These are phyloP conservation scores for Nigrospora oryzae DNA, from an alignment of 2,329 filamentous ascomycete genomes.

Conservation along the genomic window DNA sequence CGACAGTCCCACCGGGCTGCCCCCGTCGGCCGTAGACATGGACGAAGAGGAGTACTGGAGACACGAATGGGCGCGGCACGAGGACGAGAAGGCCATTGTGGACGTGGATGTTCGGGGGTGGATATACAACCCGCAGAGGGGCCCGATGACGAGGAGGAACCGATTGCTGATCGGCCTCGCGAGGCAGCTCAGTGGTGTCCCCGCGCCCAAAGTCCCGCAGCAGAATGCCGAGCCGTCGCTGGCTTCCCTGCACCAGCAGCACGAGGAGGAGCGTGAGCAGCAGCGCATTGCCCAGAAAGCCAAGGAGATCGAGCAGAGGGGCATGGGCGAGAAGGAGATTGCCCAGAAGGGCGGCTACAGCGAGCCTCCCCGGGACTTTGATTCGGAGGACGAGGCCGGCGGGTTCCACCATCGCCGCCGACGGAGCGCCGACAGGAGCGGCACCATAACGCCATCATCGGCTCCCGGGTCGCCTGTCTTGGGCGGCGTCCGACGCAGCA, in stretches of 20 bases:
- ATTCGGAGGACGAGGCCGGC: slow-evolving; percentile 27
- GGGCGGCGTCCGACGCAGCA: slow-evolving; percentile 26
- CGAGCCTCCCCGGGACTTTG: slow-evolving; percentile 46
- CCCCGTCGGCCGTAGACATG: slow-evolving; percentile 30
- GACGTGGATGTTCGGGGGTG: slow-evolving; percentile 94
- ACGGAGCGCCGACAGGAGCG: not conserved
- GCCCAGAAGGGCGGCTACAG: slow-evolving; percentile 68
- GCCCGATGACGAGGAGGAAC: slow-evolving; percentile 80
- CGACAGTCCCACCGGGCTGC: slow-evolving; percentile 24
- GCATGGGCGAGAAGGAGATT: slow-evolving; percentile 61
- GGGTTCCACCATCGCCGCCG: slow-evolving; percentile 11
- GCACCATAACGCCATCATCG: slow-evolving; percentile 17
- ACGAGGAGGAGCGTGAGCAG: slow-evolving; percentile 44
- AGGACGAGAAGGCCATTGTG: slow-evolving; percentile 77
- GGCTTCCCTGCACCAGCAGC: slow-evolving; percentile 26
- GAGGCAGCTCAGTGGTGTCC: slow-evolving; percentile 78
- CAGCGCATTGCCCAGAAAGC: slow-evolving; percentile 68
- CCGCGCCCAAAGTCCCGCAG: slow-evolving; percentile 48
- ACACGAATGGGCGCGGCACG: slow-evolving; percentile 68
- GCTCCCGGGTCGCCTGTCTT: slow-evolving; percentile 34
- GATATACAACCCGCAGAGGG: slow-evolving; percentile 81
- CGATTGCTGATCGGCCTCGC: slow-evolving; percentile 80
- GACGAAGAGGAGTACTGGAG: slow-evolving; percentile 68
- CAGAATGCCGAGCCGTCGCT: slow-evolving; percentile 16
- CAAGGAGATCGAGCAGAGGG: slow-evolving; percentile 64